These are phyloP conservation scores for Hanseniaspora lindneri DNA, from an alignment of 805 yeast genomes.

Conservation along the genomic window DNA sequence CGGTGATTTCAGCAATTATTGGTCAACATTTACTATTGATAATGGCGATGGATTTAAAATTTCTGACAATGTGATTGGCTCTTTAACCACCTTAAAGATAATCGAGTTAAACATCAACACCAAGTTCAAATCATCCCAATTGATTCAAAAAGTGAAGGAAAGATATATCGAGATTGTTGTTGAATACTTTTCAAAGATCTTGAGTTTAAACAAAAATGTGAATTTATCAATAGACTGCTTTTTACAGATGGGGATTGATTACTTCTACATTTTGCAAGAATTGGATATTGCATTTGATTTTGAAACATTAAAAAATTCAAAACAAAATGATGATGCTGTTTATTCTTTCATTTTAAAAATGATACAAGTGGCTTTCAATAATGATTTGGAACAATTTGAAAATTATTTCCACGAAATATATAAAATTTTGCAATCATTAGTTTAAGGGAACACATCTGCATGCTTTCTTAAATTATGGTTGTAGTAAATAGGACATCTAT, in stretches of 20 bases:
- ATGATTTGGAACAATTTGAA: slow-evolving; percentile 3
- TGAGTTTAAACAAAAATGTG: background rate
- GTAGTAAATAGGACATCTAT: slow-evolving; percentile 40
- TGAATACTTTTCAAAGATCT: slow-evolving; percentile 6
- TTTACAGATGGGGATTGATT: slow-evolving; percentile 13
- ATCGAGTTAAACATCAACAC: slow-evolving; percentile 4
- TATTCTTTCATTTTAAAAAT: background rate
- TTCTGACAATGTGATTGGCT: slow-evolving; percentile 6
- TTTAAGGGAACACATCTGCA: slow-evolving; percentile 36
- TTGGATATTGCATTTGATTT: background rate
- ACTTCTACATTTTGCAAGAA: slow-evolving; percentile 2
- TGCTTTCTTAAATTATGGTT: slow-evolving; percentile 44
- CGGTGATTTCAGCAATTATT: slow-evolving; percentile 1
- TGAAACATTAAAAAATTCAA: background rate
- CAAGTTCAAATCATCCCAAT: background rate
- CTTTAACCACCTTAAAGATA: slow-evolving; percentile 6
- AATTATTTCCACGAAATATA: slow-evolving; percentile 9
- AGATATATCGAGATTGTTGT: slow-evolving; percentile 3
- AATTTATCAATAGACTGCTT: slow-evolving; percentile 8
- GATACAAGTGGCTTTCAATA: slow-evolving; percentile 2
- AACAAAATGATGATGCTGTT: background rate
- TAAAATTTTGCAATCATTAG: background rate
- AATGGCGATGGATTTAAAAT: background rate
- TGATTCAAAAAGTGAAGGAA: background rate
- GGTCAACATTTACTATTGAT: slow-evolving; percentile 10